Conservation (phyloP, 345 rosid genomes). For the Eutrema heterophyllum region DNA sequence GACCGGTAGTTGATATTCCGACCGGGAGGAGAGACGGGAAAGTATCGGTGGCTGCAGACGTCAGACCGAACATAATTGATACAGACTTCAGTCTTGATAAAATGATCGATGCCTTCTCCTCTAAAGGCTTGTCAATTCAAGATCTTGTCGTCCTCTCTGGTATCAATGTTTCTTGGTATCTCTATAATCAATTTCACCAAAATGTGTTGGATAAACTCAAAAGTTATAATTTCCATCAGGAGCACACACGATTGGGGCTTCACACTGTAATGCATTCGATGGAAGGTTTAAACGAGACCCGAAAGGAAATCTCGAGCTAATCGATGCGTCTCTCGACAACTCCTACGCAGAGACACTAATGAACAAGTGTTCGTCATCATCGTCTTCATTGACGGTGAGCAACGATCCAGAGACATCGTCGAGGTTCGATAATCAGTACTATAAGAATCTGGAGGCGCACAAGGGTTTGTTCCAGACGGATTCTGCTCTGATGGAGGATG, state of each 20-base stretch:
- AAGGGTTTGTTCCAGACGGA: slow-evolving; percentile 72
- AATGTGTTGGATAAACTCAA: background rate
- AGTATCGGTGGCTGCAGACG: slow-evolving; percentile 43
- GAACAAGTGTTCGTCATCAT: slow-evolving; percentile 44
- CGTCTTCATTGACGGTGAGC: slow-evolving; percentile 43
- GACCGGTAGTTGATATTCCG: slow-evolving; percentile 54
- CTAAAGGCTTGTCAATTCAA: slow-evolving; percentile 55
- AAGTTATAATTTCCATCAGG: slow-evolving; percentile 26
- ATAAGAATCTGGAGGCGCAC: slow-evolving; percentile 42
- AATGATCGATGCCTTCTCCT: slow-evolving; percentile 51
- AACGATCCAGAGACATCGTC: slow-evolving; percentile 56
- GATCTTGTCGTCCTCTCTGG: slow-evolving; percentile 67
- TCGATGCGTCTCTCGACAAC: slow-evolving; percentile 49
- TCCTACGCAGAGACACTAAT: slow-evolving; percentile 47
- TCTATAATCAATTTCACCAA: background rate
- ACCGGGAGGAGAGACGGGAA: slow-evolving; percentile 68
- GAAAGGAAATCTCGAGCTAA: slow-evolving; percentile 36
- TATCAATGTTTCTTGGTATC: slow-evolving; percentile 10
- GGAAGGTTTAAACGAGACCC: slow-evolving; percentile 45
- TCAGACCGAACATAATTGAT: slow-evolving; percentile 61
- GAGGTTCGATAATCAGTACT: slow-evolving; percentile 60
- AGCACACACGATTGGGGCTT: slow-evolving; percentile 70
- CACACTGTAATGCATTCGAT: slow-evolving; percentile 62
- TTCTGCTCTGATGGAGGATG: slow-evolving; percentile 45
- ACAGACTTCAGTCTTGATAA: slow-evolving; percentile 54